These are phyloP conservation scores for Hydnum rufescens DNA, from an alignment of 768 basidiomycete genomes.

Conservation along the genomic window DNA sequence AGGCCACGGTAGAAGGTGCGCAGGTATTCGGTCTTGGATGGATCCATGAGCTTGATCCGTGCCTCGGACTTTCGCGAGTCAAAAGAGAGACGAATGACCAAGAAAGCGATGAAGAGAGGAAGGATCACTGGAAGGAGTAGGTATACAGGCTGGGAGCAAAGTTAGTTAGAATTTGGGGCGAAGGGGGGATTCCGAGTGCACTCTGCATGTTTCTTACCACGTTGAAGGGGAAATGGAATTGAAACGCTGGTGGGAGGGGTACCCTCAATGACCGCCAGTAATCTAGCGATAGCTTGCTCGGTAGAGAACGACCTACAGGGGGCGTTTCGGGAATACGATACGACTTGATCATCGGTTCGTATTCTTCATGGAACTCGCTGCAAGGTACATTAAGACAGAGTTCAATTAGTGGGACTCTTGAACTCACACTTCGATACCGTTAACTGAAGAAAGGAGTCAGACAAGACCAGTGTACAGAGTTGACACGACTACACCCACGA, in stretches of 20 bases:
- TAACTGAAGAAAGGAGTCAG: too few relatives aligned
- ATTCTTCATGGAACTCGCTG: conserved; percentile 38
- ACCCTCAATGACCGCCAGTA: conserved; percentile 27
- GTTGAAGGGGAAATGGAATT: conserved; percentile 47
- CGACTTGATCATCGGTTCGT: conserved; percentile 34
- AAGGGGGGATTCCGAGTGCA: not conserved
- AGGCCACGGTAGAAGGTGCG: not conserved
- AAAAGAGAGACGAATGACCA: conserved; percentile 31
- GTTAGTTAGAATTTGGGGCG: conserved; percentile 1
- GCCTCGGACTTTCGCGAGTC: conserved; percentile 38
- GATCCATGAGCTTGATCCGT: conserved; percentile 45
- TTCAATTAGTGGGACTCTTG: not conserved
- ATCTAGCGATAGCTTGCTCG: conserved; percentile 22
- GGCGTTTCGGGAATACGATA: conserved; percentile 28
- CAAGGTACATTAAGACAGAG: not conserved
- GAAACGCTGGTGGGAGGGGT: conserved; percentile 35
- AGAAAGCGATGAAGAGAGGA: conserved; percentile 35
- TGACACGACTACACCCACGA: too few relatives aligned
- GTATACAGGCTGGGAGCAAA: conserved; percentile 25
- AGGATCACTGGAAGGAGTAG: conserved; percentile 41
- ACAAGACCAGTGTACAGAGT: too few relatives aligned
- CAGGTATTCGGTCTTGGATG: not conserved
- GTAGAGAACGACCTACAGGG: conserved; percentile 19
- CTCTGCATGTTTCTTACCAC: conserved; percentile 27
- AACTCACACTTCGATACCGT: conserved; percentile 43